Evolutionary conservation across 2,329 filamentous ascomycete genomes (phyloP), one percentile per base, ranked within the genome.

Genomic region (Sporothrix brunneoviolacea): DNA sequence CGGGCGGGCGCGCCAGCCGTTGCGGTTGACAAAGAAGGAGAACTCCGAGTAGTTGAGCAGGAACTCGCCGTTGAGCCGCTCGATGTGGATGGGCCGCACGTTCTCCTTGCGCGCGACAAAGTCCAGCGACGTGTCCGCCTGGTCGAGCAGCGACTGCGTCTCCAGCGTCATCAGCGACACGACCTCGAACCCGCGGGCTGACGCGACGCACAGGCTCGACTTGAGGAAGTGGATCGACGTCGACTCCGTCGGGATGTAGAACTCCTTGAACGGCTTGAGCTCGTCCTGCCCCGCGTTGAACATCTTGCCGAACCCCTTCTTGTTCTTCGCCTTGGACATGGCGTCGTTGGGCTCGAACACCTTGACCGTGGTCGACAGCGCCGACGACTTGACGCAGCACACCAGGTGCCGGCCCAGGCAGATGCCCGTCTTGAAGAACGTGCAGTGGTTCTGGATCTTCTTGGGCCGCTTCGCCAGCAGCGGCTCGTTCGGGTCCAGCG

Each of bases 281-380:
- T 95, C 89, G 67, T 98, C 93, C 65, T 96, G 91, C 8, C 90
- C 89, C 46, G 75, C 84, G 55, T 89, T 89, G 70, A 98, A 91
- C 83, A 98, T 95, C 71, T 94, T 95, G 58, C 88, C 85, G 54
- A 98, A 84, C 16, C 93, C 91, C 62, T 91, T 93, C 65, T 95
- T 94, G 73, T 94, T 96, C 74, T 93, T 94, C 52, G 88, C 88
- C 72, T 91, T 93, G 49, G 86, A 85, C 76, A 95, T 86, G 55
- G 89, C 86, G 64, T 97, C 93, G 70, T 95, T 95, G 1, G 93
- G 93, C 70, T 98, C 91, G 68, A 89, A 97, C n/a, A 97, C 93
- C 70, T 97, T 97, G 74, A 98, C 95, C 2, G 91, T 97, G 13
- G 89, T 95, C 47, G 89, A 95, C 28, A 97, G 74, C 3, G 91